These are phyloP conservation scores for Pestalotiopsis sp. DNA, from an alignment of 2,329 filamentous ascomycete genomes.

Conservation along the genomic window DNA sequence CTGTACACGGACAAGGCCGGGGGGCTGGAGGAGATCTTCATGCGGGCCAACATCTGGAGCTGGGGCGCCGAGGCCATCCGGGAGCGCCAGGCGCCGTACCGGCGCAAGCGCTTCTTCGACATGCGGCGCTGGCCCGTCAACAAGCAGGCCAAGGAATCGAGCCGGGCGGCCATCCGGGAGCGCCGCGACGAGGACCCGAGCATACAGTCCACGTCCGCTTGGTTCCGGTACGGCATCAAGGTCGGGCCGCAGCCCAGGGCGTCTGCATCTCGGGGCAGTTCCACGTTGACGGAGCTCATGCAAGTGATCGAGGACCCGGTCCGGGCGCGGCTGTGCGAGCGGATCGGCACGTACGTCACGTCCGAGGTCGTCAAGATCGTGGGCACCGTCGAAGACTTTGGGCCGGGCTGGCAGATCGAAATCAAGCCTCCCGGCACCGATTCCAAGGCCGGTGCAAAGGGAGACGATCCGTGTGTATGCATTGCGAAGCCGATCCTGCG, in stretches of 20 bases:
- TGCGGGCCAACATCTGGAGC: conserved; percentile 29
- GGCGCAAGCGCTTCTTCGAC: conserved; percentile 39
- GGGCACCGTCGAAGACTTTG: neutral
- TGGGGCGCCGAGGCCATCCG: conserved; percentile 31
- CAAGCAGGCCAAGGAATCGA: conserved; percentile 33
- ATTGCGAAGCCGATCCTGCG: conserved; percentile 17
- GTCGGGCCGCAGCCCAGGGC: neutral
- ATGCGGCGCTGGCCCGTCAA: conserved; percentile 49
- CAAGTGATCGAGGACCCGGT: conserved; percentile 8
- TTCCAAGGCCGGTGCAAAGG: neutral
- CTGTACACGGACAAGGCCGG: conserved; percentile 22
- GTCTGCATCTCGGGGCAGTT: neutral
- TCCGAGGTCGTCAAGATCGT: neutral
- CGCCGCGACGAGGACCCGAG: conserved; percentile 29
- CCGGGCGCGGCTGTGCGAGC: neutral
- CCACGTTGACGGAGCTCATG: neutral
- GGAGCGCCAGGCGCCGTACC: conserved; percentile 28
- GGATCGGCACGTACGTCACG: neutral
- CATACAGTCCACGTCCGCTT: conserved; percentile 3
- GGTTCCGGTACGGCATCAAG: conserved; percentile 2
- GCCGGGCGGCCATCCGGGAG: conserved; percentile 27
- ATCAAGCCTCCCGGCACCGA: neutral
- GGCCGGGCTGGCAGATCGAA: neutral
- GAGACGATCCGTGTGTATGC: neutral
- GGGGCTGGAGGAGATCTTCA: conserved; percentile 18